phyloP scores from a whole-genome alignment of 495 filamentous ascomycete species.

The Tuber borchii region DNA sequence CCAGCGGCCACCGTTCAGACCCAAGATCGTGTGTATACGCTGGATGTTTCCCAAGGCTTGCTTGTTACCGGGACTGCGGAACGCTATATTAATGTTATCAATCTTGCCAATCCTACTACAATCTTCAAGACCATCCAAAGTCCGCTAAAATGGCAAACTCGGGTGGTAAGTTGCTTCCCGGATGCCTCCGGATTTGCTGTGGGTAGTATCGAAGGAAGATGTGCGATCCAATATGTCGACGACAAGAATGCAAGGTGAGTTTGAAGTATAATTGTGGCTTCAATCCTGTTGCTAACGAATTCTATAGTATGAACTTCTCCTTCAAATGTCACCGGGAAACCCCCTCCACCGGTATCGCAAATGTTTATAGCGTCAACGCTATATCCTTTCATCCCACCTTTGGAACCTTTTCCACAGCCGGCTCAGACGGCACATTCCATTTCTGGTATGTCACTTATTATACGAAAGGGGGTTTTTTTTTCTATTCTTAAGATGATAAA shows the following conservation, averaged over 20 bases:
- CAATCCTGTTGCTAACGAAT: not conserved
- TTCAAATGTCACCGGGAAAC: slow-evolving; percentile 92
- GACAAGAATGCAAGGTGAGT: slow-evolving; percentile 69
- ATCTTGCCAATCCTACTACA: slow-evolving; percentile 67
- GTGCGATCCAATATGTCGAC: slow-evolving; percentile 81
- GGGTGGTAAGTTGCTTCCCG: slow-evolving; percentile 75
- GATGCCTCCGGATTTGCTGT: slow-evolving; percentile 81
- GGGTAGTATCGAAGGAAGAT: slow-evolving; percentile 83
- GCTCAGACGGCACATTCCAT: slow-evolving; percentile 81
- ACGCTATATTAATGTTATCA: slow-evolving; percentile 79
- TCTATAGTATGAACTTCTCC: slow-evolving; percentile 66
- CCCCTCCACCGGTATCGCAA: slow-evolving; percentile 55
- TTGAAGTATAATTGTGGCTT: slow-evolving; percentile 15
- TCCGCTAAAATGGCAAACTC: slow-evolving; percentile 85
- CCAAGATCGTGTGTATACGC: slow-evolving; percentile 77
- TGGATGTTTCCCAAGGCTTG: slow-evolving; percentile 76
- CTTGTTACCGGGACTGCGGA: slow-evolving; percentile 82
- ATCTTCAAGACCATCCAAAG: slow-evolving; percentile 81
- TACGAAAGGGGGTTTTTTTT: too few relatives aligned
- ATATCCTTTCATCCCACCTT: slow-evolving; percentile 77
- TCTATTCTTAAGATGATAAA: not conserved
- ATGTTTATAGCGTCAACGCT: slow-evolving; percentile 82
- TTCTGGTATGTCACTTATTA: slow-evolving; percentile 53
- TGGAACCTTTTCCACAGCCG: slow-evolving; percentile 85
- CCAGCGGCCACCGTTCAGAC: slow-evolving; percentile 60